Base-by-base conservation (phyloP, 352 stramenopile genomes). In the Phytopythium ostracodes region DNA sequence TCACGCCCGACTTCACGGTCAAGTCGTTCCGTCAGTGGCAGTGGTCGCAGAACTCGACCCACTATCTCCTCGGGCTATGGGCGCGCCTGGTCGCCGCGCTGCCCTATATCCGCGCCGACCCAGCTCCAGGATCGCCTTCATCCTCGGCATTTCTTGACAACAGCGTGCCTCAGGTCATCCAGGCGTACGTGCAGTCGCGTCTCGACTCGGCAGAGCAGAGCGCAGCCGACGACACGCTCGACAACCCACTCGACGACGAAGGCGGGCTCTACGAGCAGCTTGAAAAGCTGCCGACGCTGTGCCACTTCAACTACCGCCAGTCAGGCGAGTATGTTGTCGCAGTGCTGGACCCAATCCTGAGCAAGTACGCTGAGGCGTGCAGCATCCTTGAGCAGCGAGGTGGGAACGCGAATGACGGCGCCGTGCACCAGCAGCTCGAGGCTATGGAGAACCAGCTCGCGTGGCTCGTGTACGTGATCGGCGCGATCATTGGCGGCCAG, bases 31-130 rank as follows among this genome's bases (percentile, higher is more conserved):
- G 91, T 49, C 96, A 99, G 71, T 98, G 94, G 94, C 93, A 98
- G 56, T 97, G 89, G 88, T 96, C 82, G 1, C 82, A 85, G 12
- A 98, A 97, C 67, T 96, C 83, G 44, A 98, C 98, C 57, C 96
- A 99, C 68, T 99, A 99, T 68, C 74, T 99, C 25, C 80, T 99
- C 22, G 89, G 92, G 7, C 75, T 99, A 31, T 99, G 97, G 96
- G 94, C 92, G 22, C 70, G 96, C 18, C 78, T 99, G 18, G 96
- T 99, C 25, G 94, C 96, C 15, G 97, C 97, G 9, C 74, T 99
- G 46, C 97, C 97, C 0, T 99, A 99, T 72, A 91, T 99, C 31
- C 87, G 96, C 7, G 67, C 87, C 24, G 84, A 94, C 59, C 53
- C 77, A 10, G 73, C 76, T 9, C 76, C 81, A 15, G 72, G 81